phyloP scores from a whole-genome alignment of 1,139 yeast species.

The Yamadazyma mexicana region DNA sequence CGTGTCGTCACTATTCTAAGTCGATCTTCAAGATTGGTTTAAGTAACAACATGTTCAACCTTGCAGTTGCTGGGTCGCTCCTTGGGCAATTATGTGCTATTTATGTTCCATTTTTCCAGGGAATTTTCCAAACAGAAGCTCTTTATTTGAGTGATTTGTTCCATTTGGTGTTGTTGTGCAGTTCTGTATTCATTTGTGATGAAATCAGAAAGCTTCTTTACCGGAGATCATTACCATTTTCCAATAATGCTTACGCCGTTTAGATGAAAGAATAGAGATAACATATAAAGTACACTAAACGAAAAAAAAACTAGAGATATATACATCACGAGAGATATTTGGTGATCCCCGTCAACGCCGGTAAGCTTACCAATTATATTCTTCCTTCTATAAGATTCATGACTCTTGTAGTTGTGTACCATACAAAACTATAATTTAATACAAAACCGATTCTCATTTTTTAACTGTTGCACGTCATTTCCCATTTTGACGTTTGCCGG shows the following conservation, averaged over 20 bases:
- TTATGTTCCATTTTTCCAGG: slow-evolving; percentile 88
- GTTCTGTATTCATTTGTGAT: slow-evolving; percentile 83
- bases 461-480: no score
- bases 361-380: no score
- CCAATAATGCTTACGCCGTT: slow-evolving; percentile 3
- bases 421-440: no score
- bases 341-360: no score
- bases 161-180: slow-evolving; percentile 61
- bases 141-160: slow-evolving; percentile 65
- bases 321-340: no score
- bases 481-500: no score
- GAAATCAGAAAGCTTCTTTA: slow-evolving; percentile 61
- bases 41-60: slow-evolving; percentile 81
- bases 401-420: no score
- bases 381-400: no score
- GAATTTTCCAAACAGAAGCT: slow-evolving; percentile 92
- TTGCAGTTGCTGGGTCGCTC: slow-evolving; percentile 87
- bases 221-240: slow-evolving; percentile 17
- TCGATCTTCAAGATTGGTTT: slow-evolving; percentile 80
- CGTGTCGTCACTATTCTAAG: slow-evolving; percentile 86
- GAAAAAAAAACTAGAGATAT: no score
- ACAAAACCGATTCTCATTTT: no score
- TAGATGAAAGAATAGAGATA: neutral
- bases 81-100: slow-evolving; percentile 93
- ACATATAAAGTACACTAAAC: no score